These are phyloP conservation scores for Colletotrichum ledebouriae DNA, from an alignment of 2,329 filamentous ascomycete genomes.

Conservation along the genomic window DNA sequence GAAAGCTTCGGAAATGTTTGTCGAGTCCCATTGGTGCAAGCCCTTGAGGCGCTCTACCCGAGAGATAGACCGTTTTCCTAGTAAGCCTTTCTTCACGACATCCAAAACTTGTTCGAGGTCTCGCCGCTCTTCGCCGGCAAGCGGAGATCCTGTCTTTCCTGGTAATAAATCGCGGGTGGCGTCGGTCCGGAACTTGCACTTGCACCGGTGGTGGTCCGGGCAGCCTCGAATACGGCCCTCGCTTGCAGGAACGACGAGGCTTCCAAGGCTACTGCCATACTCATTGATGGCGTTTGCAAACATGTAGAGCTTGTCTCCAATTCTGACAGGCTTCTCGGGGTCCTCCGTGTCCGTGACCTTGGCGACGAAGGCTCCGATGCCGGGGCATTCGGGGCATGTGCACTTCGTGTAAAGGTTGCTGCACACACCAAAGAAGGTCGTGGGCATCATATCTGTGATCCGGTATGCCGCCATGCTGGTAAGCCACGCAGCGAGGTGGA, in stretches of 20 bases:
- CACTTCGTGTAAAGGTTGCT: background rate
- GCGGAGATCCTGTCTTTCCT: background rate
- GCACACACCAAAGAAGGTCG: background rate
- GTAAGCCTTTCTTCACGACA: background rate
- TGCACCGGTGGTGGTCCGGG: too few species aligned
- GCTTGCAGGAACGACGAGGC: too few species aligned
- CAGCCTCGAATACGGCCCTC: too few species aligned
- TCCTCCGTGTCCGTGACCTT: background rate
- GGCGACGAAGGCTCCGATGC: background rate
- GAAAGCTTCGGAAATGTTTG: background rate
- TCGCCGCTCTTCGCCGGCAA: background rate
- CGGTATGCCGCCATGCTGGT: background rate
- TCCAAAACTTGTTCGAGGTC: background rate
- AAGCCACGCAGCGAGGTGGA: background rate
- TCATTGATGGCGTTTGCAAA: background rate
- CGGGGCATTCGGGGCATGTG: background rate
- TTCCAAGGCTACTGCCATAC: background rate
- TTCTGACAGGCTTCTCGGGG: too few species aligned
- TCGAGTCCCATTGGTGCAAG: too few species aligned
- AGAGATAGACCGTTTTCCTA: background rate
- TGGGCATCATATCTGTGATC: background rate
- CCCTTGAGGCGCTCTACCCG: background rate
- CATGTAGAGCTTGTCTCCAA: background rate
- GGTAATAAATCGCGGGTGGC: too few species aligned
- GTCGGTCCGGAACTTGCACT: too few species aligned